phyloP scores from a whole-genome alignment of 1,284 basidiomycete species.

The Ustilago loliicola region DNA sequence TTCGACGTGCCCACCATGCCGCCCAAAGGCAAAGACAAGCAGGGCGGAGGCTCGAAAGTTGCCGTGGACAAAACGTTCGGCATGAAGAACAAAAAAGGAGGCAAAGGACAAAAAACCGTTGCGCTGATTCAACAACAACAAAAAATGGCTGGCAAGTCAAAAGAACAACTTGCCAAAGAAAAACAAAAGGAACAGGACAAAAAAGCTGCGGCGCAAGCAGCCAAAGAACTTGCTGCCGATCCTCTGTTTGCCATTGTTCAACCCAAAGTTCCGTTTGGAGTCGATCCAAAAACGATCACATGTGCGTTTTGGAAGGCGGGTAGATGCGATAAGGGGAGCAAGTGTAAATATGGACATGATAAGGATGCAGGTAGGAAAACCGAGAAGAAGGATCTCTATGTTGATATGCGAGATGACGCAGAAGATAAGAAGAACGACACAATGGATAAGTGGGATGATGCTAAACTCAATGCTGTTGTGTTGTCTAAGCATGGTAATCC shows the following conservation, averaged over 20 bases:
- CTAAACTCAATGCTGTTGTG: constrained; percentile 88
- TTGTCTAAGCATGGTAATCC: constrained; percentile 91
- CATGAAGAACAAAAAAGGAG: constrained; percentile 90
- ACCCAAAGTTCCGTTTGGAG: constrained; percentile 89
- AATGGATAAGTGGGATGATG: constrained; percentile 98
- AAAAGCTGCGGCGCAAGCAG: constrained; percentile 86
- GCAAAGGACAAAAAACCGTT: constrained; percentile 90
- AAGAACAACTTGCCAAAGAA: constrained; percentile 80
- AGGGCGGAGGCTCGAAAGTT: constrained; percentile 73
- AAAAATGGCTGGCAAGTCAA: constrained; percentile 77
- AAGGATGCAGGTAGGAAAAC: constrained; percentile 86
- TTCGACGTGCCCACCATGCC: constrained; percentile 57
- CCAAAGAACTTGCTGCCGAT: constrained; percentile 74
- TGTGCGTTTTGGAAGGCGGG: constrained; percentile 69
- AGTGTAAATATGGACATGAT: constrained; percentile 93
- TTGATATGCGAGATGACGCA: constrained; percentile 80
- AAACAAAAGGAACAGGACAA: constrained; percentile 85
- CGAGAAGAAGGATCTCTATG: constrained; percentile 96
- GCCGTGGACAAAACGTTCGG: constrained; percentile 76
- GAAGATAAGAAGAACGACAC: constrained; percentile 80
- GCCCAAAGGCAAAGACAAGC: constrained; percentile 63
- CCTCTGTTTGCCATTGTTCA: constrained; percentile 70
- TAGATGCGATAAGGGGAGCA: constrained; percentile 71
- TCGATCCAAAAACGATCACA: constrained; percentile 72
- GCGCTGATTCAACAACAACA: constrained; percentile 82